A percentile compares a stretch with the other conserved stretches of the same genome.
phyloP scores from a whole-genome alignment of 805 yeast genomes.

The Candida gorgasii region DNA sequence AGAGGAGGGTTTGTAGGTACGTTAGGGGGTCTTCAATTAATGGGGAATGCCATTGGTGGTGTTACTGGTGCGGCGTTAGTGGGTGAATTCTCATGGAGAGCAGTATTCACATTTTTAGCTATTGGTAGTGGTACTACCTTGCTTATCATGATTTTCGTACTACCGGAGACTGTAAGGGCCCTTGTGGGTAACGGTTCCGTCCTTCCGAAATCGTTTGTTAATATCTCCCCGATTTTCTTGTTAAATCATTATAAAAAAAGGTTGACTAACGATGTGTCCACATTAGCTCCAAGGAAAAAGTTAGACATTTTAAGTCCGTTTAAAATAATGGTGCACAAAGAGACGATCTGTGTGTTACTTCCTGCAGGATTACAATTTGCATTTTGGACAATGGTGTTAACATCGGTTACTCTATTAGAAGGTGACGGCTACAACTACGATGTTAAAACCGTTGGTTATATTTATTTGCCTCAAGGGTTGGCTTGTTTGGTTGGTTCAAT shows the following conservation, averaged over 20 bases:
- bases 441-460: constrained; percentile 62
- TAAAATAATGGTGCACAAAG: constrained; percentile 42
- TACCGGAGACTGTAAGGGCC: constrained; percentile 77
- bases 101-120: constrained; percentile 75
- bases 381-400: constrained; percentile 67
- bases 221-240: constrained; percentile 48
- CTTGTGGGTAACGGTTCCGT: constrained; percentile 77
- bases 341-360: constrained; percentile 49
- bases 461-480: constrained; percentile 74
- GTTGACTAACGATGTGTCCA: constrained; percentile 29
- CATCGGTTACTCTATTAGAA: constrained; percentile 58
- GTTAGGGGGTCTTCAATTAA: constrained; percentile 59
- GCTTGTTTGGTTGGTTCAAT: constrained; percentile 66
- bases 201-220: constrained; percentile 44
- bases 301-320: constrained; percentile 39
- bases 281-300: constrained; percentile 15
- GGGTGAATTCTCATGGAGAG: constrained; percentile 55
- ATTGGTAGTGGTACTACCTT: constrained; percentile 56
- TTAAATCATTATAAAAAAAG: constrained; percentile 27
- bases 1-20: constrained; percentile 74
- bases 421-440: constrained; percentile 48
- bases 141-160: constrained; percentile 21
- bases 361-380: constrained; percentile 67
- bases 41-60: constrained; percentile 81
- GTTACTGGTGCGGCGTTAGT: constrained; percentile 56